A percentile compares a stretch with the other conserved stretches of the same genome.
Evolutionary conservation across 1,139 yeast genomes (phyloP).

Genomic region (Sugiyamaella sp.): DNA sequence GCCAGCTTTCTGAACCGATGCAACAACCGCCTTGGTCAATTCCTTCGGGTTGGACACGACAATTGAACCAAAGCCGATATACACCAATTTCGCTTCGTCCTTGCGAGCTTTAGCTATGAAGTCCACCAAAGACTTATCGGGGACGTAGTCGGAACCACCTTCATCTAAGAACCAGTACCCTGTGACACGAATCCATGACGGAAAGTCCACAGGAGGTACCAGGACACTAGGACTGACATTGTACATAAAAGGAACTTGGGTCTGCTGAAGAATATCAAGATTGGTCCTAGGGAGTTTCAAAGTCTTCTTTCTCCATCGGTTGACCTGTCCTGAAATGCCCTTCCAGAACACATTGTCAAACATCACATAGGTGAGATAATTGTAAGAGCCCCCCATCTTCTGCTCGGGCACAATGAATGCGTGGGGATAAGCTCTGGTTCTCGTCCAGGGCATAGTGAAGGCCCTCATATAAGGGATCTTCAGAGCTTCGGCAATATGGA

Average conservation of each 20-base stretch:
- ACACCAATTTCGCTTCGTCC: conserved; percentile 71
- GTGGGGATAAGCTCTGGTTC: conserved; percentile 94
- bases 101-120: conserved; percentile 67
- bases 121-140: conserved; percentile 59
- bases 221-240: conserved; percentile 85
- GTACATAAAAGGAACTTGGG: conserved; percentile 83
- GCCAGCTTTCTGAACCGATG: conserved; percentile 76
- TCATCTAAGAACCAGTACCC: conserved; percentile 96
- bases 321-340: conserved; percentile 87
- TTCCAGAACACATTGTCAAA: conserved; percentile 94
- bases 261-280: conserved; percentile 69
- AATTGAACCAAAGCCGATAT: conserved; percentile 95
- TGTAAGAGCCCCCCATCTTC: conserved; percentile 89
- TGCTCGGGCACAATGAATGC: conserved; percentile 95
- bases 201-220: conserved; percentile 91
- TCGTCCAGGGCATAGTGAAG: conserved; percentile 98
- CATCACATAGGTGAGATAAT: conserved; percentile 86
- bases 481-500: conserved; percentile 91
- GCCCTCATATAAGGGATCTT: conserved; percentile 91
- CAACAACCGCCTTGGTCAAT: conserved; percentile 74
- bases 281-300: conserved; percentile 70
- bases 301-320: conserved; percentile 77
- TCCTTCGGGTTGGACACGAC: conserved; percentile 82
- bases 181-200: conserved; percentile 91
- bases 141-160: conserved; percentile 56